A percentile compares a stretch with the other conserved stretches of the same genome.
Conservation (phyloP, 495 filamentous ascomycete genomes). For the Penicillium desertorum region DNA sequence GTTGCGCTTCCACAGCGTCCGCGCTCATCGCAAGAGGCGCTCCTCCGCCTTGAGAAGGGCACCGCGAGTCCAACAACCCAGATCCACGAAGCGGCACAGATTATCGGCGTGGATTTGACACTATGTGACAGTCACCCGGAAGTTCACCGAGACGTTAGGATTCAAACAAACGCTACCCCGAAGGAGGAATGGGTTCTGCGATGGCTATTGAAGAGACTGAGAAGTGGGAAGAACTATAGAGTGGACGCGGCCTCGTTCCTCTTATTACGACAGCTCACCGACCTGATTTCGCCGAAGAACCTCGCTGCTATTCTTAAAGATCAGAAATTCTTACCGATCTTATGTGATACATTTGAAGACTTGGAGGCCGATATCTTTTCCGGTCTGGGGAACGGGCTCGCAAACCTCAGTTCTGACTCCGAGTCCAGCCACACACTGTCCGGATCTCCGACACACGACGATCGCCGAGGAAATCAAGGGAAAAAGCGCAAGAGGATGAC, state of each 20-base stretch:
- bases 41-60: slow-evolving; percentile 53
- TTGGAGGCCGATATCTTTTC: slow-evolving; percentile 39
- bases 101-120: slow-evolving; percentile 47
- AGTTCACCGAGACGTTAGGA: slow-evolving; percentile 31
- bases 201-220: slow-evolving; percentile 66
- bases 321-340: slow-evolving; percentile 48
- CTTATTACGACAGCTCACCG: slow-evolving; percentile 48
- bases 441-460: slow-evolving; percentile 29
- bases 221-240: slow-evolving; percentile 44
- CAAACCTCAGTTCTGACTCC: slow-evolving; percentile 29
- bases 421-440: slow-evolving; percentile 45
- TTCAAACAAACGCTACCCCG: slow-evolving; percentile 34
- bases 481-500: slow-evolving; percentile 46
- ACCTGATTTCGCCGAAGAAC: slow-evolving; percentile 44
- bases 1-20: slow-evolving; percentile 32
- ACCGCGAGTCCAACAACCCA: slow-evolving; percentile 41
- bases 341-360: slow-evolving; percentile 42
- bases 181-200: slow-evolving; percentile 66
- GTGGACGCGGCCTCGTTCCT: slow-evolving; percentile 49
- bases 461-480: slow-evolving; percentile 40
- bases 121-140: slow-evolving; percentile 39
- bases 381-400: slow-evolving; percentile 29
- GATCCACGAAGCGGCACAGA: slow-evolving; percentile 48
- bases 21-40: slow-evolving; percentile 49
- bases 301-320: slow-evolving; percentile 51